phyloP scores from a whole-genome alignment of 176 grass and related monocot species.

The Melocanna baccifera region DNA sequence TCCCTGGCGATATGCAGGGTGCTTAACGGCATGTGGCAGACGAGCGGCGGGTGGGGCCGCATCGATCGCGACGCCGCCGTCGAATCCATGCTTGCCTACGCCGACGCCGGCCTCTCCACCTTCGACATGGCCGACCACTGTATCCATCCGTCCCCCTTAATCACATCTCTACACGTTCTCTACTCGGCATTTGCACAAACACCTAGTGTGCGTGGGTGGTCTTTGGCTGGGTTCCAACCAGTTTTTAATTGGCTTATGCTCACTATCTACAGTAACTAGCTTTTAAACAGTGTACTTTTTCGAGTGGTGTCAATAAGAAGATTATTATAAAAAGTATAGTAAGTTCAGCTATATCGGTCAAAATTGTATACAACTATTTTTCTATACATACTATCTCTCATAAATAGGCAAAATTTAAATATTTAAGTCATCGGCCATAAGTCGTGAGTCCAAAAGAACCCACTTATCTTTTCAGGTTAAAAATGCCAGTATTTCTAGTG shows the following conservation, averaged over 20 bases:
- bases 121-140: conserved; percentile 98
- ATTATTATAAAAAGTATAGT: no score
- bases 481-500: background rate
- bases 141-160: background rate
- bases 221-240: no score
- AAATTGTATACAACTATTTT: no score
- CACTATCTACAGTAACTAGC: no score
- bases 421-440: no score
- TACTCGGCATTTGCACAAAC: conserved; percentile 5
- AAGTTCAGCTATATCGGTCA: no score
- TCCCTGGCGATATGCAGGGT: conserved; percentile 82
- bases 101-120: conserved; percentile 79
- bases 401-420: no score
- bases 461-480: background rate
- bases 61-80: conserved; percentile 84
- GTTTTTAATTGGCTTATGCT: no score
- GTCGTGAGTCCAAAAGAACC: no score
- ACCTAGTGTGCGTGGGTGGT: background rate
- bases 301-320: no score
- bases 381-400: no score
- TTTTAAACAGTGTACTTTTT: no score
- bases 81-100: conserved; percentile 78
- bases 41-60: conserved; percentile 76
- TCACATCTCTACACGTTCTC: background rate
- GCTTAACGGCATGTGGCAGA: conserved; percentile 99